phyloP scores from a whole-genome alignment of 139 green algal species.

The Spirogloea muscicola region DNA sequence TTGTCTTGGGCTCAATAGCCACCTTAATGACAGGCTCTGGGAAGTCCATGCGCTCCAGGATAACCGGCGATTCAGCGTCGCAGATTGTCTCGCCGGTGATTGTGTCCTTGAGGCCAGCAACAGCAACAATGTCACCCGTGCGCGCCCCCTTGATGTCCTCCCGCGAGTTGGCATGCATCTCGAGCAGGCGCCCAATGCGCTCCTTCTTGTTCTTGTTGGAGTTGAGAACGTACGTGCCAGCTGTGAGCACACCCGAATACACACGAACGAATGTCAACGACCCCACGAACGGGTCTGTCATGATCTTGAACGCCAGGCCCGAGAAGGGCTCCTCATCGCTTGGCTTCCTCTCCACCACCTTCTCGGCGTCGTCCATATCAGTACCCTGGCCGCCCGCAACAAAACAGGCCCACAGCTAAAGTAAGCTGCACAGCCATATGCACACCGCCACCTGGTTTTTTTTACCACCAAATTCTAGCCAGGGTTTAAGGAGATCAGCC shows the following conservation, averaged over 20 bases:
- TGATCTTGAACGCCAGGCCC: constrained; percentile 97
- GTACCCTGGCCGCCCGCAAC: no score
- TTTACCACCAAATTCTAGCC: no score
- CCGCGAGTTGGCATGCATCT: constrained; percentile 95
- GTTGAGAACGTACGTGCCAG: constrained; percentile 85
- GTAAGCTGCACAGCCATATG: no score
- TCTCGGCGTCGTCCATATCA: constrained; percentile 60
- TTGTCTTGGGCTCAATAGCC: constrained; percentile 95
- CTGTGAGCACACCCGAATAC: constrained; percentile 73
- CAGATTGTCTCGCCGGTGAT: constrained; percentile 93
- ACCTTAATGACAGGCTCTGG: constrained; percentile 98
- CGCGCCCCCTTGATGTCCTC: constrained; percentile 84
- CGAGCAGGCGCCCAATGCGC: constrained; percentile 88
- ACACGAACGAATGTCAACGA: constrained; percentile 91
- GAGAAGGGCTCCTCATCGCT: constrained; percentile 78
- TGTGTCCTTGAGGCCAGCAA: constrained; percentile 81
- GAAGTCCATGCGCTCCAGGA: constrained; percentile 99
- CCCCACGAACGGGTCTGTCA: constrained; percentile 86
- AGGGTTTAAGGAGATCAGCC: no score
- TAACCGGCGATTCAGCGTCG: constrained; percentile 78
- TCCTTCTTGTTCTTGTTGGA: constrained; percentile 92
- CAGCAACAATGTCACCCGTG: constrained; percentile 91
- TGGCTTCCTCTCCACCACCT: constrained; percentile 64
- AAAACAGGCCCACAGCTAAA: no score
- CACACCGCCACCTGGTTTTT: no score